A percentile compares a stretch with the other conserved stretches of the same genome.
Conservation (phyloP, 192 early-diverging fungal species). For the Allomyces arbusculus region DNA sequence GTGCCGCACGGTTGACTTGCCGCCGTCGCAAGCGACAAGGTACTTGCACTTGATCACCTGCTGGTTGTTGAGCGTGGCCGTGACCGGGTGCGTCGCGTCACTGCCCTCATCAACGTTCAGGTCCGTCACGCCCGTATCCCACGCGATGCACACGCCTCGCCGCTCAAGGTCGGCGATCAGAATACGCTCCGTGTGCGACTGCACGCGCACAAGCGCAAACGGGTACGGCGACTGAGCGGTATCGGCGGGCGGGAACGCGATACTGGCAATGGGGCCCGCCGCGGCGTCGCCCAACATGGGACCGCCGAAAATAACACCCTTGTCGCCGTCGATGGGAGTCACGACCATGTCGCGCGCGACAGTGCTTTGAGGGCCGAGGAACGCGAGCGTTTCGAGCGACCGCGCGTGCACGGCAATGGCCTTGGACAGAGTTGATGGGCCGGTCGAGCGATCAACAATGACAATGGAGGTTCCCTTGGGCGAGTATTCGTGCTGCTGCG, state of each 20-base stretch:
- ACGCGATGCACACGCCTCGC: background rate
- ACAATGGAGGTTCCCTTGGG: background rate
- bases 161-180: background rate
- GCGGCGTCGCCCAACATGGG: background rate
- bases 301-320: background rate
- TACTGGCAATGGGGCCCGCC: background rate
- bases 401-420: background rate
- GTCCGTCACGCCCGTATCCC: background rate
- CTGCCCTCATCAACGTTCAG: no score
- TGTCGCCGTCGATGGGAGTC: background rate
- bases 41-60: slow-evolving; percentile 9
- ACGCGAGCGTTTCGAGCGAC: background rate
- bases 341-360: background rate
- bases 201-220: background rate
- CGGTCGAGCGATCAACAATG: background rate
- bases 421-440: background rate
- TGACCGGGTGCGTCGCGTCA: no score
- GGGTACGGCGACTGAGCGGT: background rate
- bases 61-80: background rate
- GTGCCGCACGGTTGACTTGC: slow-evolving; percentile 14
- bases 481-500: background rate
- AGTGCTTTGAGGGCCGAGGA: background rate
- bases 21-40: slow-evolving; percentile 14
- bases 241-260: background rate
- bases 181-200: background rate